A percentile compares a stretch with the other conserved stretches of the same genome.
These are phyloP conservation scores for Colletotrichum sp. DNA, from an alignment of 2,329 filamentous ascomycete genomes.

Conservation along the genomic window DNA sequence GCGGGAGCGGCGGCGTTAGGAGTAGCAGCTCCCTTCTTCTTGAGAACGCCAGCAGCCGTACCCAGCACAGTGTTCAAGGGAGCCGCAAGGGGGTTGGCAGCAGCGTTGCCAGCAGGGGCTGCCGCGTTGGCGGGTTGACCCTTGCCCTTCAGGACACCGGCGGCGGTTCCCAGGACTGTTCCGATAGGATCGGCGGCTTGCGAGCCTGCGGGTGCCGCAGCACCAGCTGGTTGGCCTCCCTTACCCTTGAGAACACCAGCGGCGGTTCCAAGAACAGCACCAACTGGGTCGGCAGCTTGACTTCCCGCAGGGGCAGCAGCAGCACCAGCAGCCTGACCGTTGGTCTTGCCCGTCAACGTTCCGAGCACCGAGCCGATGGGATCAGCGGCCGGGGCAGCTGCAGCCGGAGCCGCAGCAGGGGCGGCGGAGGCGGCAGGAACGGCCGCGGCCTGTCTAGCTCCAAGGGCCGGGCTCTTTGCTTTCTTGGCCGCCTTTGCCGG, in stretches of 20 bases:
- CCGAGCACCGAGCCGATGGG: neutral
- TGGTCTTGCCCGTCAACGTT: neutral
- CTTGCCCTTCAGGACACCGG: slow-evolving; percentile 16
- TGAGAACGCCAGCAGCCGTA: neutral
- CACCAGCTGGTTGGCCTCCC: slow-evolving; percentile 9
- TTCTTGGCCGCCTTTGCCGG: neutral
- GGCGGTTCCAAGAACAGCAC: neutral
- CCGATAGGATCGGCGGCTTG: slow-evolving; percentile 2
- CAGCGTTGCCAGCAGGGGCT: neutral
- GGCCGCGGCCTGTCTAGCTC: slow-evolving; percentile 8
- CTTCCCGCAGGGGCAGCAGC: neutral
- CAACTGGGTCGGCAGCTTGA: neutral
- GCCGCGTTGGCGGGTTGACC: neutral
- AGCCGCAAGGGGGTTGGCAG: neutral
- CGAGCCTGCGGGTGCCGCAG: slow-evolving; percentile 3
- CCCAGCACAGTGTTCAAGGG: slow-evolving; percentile 4
- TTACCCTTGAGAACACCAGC: slow-evolving; percentile 9
- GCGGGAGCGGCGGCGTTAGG: neutral
- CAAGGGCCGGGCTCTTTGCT: neutral
- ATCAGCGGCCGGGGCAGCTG: neutral
- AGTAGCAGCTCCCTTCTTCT: slow-evolving; percentile 4
- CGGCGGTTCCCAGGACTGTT: slow-evolving; percentile 6
- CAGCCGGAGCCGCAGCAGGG: neutral
- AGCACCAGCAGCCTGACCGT: neutral
- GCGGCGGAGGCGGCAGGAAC: neutral